Base-by-base conservation (phyloP, 768 basidiomycete genomes). In the Pleurotus eryngii region DNA sequence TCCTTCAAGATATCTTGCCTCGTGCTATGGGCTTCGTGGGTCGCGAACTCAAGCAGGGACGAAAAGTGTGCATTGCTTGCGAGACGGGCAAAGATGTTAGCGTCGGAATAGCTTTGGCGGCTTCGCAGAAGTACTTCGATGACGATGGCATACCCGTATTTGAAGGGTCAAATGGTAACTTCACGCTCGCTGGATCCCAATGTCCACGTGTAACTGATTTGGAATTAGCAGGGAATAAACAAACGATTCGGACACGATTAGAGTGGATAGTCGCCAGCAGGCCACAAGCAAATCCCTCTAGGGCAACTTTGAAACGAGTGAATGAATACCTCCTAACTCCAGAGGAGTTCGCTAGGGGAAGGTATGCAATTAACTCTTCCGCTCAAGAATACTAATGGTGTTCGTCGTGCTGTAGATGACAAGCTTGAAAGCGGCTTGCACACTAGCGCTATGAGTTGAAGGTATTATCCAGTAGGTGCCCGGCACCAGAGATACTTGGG, bases 201-300 rank as follows among this genome's bases (percentile, higher is more conserved):
- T 5, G 7, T 46, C 58, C 46, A 39, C 55, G 20, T 43, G 24
- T 45, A 35, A 42, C 8, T 17, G 11, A 12, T 12, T 30, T 38
- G 17, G 1, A 20, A 9, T 51, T 58, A 51, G 14, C 18, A 67
- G 70, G 59, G 18, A 78, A 75, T 61, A 97, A 97, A 68, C 70
- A 76, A 17, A 71, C 78, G 11, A 83, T 98, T 60, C 82, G 84
- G 9, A 86, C 76, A 11, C 80, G 93, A 15, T 75, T 98, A 37
- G 87, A 98, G 66, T 93, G 90, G 91, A 83, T 98, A 48, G 88
- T 95, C 57, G 76, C 87, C 17, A 86, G 83, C 61, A 74, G 80
- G 51, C 89, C 90, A 4, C 74, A 76, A 55, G 89, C 86, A 3
- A 98, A 97, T 67, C 95, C 96, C 0, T 86, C 90, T 8, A 81